These are phyloP conservation scores for Neofusicoccum sp. DNA, from an alignment of 2,329 filamentous ascomycete species.

Conservation along the genomic window DNA sequence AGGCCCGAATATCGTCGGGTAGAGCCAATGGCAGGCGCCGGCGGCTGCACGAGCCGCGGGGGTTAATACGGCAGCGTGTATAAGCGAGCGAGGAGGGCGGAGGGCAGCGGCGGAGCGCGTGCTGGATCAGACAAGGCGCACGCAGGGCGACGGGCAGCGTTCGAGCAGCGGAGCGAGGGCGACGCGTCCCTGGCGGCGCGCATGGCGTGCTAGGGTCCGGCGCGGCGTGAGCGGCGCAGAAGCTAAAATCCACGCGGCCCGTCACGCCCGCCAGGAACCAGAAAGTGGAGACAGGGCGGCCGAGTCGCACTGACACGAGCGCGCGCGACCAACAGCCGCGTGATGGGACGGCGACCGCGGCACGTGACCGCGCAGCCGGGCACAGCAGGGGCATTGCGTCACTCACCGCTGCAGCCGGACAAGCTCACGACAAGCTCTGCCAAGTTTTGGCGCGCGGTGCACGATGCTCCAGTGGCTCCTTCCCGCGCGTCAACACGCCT, in stretches of 20 bases:
- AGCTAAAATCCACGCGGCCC: neutral
- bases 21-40: neutral
- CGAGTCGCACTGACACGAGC: neutral
- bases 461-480: too few species aligned
- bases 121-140: neutral
- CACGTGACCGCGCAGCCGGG: conserved; percentile 1
- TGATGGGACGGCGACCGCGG: neutral
- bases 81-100: neutral
- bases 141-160: neutral
- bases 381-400: conserved; percentile 1
- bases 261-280: neutral
- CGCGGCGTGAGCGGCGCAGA: neutral
- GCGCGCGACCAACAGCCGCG: neutral
- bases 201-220: too few species aligned
- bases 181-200: neutral
- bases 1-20: neutral
- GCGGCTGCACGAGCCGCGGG: conserved; percentile 1
- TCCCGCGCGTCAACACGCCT: neutral
- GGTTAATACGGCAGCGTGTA: neutral
- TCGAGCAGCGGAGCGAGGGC: neutral
- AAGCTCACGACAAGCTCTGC: conserved; percentile 9
- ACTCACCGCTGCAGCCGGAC: neutral
- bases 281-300: neutral
- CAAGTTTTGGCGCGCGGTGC: neutral
- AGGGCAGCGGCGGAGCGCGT: neutral